A percentile compares a stretch with the other conserved stretches of the same genome.
Evolutionary conservation across 805 yeast genomes (phyloP).

Genomic region (Starmera quercuum): DNA sequence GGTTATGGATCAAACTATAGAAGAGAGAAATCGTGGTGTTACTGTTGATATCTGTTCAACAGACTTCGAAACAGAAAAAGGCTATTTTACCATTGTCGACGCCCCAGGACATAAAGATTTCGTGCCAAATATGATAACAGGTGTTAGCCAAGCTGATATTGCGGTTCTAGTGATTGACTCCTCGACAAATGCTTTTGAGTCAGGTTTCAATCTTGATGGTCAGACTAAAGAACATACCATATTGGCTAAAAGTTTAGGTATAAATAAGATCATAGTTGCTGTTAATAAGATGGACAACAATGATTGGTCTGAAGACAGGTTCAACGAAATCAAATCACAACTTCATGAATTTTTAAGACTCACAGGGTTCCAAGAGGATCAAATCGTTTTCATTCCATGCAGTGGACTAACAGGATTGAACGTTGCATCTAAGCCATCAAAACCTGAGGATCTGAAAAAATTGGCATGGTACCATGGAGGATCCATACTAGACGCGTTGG

Average conservation of each 20-base stretch:
- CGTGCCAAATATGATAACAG: slow-evolving; percentile 94
- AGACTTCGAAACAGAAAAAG: slow-evolving; percentile 89
- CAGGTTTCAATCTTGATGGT: slow-evolving; percentile 92
- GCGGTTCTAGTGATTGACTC: slow-evolving; percentile 88
- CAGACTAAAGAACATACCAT: slow-evolving; percentile 95
- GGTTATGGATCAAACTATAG: slow-evolving; percentile 93
- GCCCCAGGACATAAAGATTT: slow-evolving; percentile 97
- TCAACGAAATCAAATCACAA: slow-evolving; percentile 70
- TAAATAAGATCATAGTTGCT: slow-evolving; percentile 79
- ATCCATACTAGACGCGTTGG: slow-evolving; percentile 81
- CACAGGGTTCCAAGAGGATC: slow-evolving; percentile 79
- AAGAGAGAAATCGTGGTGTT: slow-evolving; percentile 96
- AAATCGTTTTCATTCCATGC: slow-evolving; percentile 83
- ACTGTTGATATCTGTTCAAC: slow-evolving; percentile 91
- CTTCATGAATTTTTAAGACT: slow-evolving; percentile 74
- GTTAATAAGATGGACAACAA: slow-evolving; percentile 94
- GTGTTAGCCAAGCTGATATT: slow-evolving; percentile 91
- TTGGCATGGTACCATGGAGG: slow-evolving; percentile 46
- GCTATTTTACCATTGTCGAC: slow-evolving; percentile 85
- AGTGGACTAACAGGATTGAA: slow-evolving; percentile 91
- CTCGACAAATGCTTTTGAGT: slow-evolving; percentile 92
- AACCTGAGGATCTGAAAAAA: slow-evolving; percentile 41
- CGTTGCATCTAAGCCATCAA: slow-evolving; percentile 78
- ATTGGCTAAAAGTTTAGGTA: slow-evolving; percentile 86
- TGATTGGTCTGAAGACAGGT: slow-evolving; percentile 79